phyloP scores from a whole-genome alignment of 345 rosid species.

The Erucastrum elatum region DNA sequence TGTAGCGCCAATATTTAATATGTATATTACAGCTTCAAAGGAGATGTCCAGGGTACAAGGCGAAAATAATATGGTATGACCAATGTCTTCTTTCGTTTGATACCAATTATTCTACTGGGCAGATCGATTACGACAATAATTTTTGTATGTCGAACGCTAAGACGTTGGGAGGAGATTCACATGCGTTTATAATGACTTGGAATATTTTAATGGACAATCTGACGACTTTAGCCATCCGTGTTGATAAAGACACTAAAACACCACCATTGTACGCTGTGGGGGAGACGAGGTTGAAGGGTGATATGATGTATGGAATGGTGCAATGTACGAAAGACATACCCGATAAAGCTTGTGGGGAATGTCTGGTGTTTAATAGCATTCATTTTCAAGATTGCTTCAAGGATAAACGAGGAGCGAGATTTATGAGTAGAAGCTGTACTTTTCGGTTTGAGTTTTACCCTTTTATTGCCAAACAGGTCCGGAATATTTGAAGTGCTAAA shows the following conservation, averaged over 20 bases:
- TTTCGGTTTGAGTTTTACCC: background rate
- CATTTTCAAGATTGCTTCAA: background rate
- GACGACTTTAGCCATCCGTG: constrained; percentile 7
- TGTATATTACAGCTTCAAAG: background rate
- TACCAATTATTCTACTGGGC: background rate
- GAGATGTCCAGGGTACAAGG: background rate
- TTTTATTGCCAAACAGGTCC: background rate
- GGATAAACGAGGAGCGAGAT: constrained; percentile 20
- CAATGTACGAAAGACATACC: constrained; percentile 56
- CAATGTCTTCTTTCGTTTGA: background rate
- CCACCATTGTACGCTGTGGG: constrained; percentile 27
- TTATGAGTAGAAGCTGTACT: constrained; percentile 11
- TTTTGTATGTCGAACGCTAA: constrained; percentile 30
- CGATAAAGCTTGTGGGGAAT: constrained; percentile 33
- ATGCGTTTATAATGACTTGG: background rate
- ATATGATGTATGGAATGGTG: constrained; percentile 48
- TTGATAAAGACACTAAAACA: background rate
- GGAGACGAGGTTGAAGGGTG: constrained; percentile 28
- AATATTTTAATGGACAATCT: constrained; percentile 3
- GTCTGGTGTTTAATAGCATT: constrained; percentile 34
- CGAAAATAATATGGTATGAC: background rate
- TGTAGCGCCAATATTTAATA: background rate
- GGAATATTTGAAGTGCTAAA: background rate
- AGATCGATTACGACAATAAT: background rate
- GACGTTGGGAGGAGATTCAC: background rate